Percentiles rank a stretch among this genome's conserved stretches.
These are phyloP conservation scores for Cerioporus squamosus DNA, from an alignment of 1,284 basidiomycete species.

Conservation along the genomic window DNA sequence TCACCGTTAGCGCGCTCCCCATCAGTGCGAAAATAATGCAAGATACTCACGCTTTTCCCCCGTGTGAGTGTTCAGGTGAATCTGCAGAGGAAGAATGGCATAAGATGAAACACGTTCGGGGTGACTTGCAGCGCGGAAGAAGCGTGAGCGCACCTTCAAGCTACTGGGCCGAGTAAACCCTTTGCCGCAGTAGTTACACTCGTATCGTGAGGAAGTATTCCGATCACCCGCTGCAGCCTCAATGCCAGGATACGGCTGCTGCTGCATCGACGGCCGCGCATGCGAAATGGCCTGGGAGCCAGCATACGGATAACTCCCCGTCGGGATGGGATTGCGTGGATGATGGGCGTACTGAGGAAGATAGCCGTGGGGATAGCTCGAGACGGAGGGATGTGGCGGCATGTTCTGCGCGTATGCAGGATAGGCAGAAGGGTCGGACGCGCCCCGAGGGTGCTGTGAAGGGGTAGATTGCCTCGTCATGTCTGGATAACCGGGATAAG, in stretches of 20 bases:
- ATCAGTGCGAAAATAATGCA: neutral
- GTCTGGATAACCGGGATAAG: slow-evolving; percentile 27
- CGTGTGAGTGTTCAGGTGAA: slow-evolving; percentile 84
- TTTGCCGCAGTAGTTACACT: slow-evolving; percentile 79
- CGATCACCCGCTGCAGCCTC: slow-evolving; percentile 30
- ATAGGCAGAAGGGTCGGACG: slow-evolving; percentile 23
- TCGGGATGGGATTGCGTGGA: slow-evolving; percentile 29
- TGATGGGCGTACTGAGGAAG: slow-evolving; percentile 24
- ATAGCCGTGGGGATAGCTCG: slow-evolving; percentile 21
- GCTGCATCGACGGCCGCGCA: slow-evolving; percentile 19
- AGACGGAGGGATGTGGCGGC: slow-evolving; percentile 10
- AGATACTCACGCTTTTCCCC: slow-evolving; percentile 77
- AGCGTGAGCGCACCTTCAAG: slow-evolving; percentile 57
- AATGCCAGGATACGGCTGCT: slow-evolving; percentile 20
- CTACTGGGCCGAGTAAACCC: slow-evolving; percentile 83
- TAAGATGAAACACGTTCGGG: slow-evolving; percentile 15
- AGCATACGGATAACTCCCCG: slow-evolving; percentile 35
- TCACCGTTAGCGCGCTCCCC: slow-evolving; percentile 15
- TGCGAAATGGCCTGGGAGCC: slow-evolving; percentile 29
- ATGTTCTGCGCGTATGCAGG: slow-evolving; percentile 14
- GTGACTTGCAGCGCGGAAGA: neutral
- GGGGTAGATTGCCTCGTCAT: slow-evolving; percentile 7
- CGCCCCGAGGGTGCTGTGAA: slow-evolving; percentile 22
- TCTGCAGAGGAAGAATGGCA: slow-evolving; percentile 47
- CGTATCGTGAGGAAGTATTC: slow-evolving; percentile 58